phyloP scores from a whole-genome alignment of 192 early-diverging fungal species.

The Umbelopsis vinacea region DNA sequence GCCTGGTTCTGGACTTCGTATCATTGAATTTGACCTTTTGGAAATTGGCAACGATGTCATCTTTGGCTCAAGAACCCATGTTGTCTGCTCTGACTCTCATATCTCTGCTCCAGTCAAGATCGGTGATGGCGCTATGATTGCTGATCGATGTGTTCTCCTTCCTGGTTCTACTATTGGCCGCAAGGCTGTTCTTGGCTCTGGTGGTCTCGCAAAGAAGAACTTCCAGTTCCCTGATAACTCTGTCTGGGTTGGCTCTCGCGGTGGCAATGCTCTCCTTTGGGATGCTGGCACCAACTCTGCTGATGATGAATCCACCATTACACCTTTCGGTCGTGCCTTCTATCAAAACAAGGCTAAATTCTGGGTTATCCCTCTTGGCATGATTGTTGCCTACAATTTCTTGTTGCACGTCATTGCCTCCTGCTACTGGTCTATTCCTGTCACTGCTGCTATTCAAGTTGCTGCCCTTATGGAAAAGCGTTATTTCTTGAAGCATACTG shows the following conservation, averaged over 20 bases:
- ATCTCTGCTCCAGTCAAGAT: conserved; percentile 37
- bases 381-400: conserved; percentile 26
- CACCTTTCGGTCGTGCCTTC: conserved; percentile 53
- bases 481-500: conserved; percentile 6
- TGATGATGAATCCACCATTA: conserved; percentile 35
- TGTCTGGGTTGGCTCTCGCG: conserved; percentile 44
- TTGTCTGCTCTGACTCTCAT: conserved; percentile 42
- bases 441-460: conserved; percentile 30
- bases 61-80: conserved; percentile 46
- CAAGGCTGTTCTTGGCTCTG: conserved; percentile 45
- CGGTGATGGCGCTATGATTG: conserved; percentile 47
- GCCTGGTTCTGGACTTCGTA: conserved; percentile 45
- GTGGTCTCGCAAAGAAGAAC: conserved; percentile 41
- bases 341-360: conserved; percentile 44
- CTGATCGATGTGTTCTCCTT: conserved; percentile 46
- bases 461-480: conserved; percentile 19
- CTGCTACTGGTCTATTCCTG: conserved; percentile 26
- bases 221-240: conserved; percentile 32
- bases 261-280: conserved; percentile 43
- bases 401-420: conserved; percentile 27
- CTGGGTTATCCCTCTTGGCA: conserved; percentile 28
- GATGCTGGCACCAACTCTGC: conserved; percentile 29
- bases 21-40: conserved; percentile 48
- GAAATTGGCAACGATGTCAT: conserved; percentile 51
- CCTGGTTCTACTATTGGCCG: conserved; percentile 46